Conservation (phyloP, 768 basidiomycete species). For the Crassisporium funariophilum region DNA sequence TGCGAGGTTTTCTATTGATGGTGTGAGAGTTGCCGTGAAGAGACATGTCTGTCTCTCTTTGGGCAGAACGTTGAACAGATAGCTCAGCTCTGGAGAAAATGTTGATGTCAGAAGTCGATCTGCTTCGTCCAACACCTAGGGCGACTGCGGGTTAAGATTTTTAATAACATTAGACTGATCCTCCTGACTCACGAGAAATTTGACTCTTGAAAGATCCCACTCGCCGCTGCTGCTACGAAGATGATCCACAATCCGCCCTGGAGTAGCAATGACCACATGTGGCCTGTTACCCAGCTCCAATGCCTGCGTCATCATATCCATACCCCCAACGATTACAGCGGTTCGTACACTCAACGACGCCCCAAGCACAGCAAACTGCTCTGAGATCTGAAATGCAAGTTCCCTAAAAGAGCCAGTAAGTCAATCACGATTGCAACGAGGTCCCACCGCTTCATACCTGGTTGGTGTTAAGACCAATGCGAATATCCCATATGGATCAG, state of each 20-base stretch:
- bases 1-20: conserved; percentile 79
- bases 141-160: conserved; percentile 3
- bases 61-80: conserved; percentile 78
- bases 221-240: conserved; percentile 75
- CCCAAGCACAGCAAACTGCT: conserved; percentile 93
- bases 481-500: conserved; percentile 94
- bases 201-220: conserved; percentile 84
- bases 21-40: conserved; percentile 94
- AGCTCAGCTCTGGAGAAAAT: conserved; percentile 82
- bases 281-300: conserved; percentile 83
- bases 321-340: conserved; percentile 91
- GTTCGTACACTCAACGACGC: conserved; percentile 79
- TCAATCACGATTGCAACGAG: not conserved
- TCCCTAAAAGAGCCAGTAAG: conserved; percentile 55
- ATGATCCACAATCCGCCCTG: conserved; percentile 92
- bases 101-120: conserved; percentile 89
- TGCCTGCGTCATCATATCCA: conserved; percentile 97
- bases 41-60: conserved; percentile 92
- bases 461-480: conserved; percentile 94
- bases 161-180: not conserved
- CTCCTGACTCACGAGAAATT: conserved; percentile 67
- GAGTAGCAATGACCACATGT: conserved; percentile 94
- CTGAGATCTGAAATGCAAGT: conserved; percentile 95
- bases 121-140: conserved; percentile 96
- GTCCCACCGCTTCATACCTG: conserved; percentile 51